Evolutionary conservation across 306 rosid genomes (phyloP).

Genomic region (Cucumis melo): DNA sequence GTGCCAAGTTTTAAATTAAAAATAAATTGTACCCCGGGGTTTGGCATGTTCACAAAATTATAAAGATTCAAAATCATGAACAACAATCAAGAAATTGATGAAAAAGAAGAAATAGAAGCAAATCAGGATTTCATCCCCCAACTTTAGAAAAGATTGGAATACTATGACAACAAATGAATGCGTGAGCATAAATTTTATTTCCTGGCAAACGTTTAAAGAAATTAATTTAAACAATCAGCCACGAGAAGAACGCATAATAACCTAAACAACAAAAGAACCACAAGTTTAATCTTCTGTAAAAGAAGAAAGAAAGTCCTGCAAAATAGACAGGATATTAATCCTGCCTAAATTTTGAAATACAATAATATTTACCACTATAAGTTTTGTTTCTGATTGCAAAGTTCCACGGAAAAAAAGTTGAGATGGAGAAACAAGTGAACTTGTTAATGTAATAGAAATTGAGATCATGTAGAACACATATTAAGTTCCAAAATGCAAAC

Average conservation of each 20-base stretch:
- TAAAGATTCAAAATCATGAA: background rate
- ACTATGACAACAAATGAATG: background rate
- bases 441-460: background rate
- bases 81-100: background rate
- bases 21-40: background rate
- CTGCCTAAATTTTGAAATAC: background rate
- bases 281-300: background rate
- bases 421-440: background rate
- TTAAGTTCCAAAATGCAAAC: background rate
- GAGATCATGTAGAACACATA: background rate
- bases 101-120: background rate
- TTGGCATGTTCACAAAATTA: background rate
- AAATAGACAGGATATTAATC: background rate
- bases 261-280: background rate
- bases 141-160: background rate
- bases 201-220: background rate
- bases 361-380: background rate
- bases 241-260: background rate
- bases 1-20: background rate
- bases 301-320: background rate
- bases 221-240: background rate
- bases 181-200: background rate
- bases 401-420: background rate
- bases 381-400: background rate
- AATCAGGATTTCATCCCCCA: background rate